Evolutionary conservation across 257 asterid species (phyloP).

Genomic region (Fraxinus pennsylvanica): DNA sequence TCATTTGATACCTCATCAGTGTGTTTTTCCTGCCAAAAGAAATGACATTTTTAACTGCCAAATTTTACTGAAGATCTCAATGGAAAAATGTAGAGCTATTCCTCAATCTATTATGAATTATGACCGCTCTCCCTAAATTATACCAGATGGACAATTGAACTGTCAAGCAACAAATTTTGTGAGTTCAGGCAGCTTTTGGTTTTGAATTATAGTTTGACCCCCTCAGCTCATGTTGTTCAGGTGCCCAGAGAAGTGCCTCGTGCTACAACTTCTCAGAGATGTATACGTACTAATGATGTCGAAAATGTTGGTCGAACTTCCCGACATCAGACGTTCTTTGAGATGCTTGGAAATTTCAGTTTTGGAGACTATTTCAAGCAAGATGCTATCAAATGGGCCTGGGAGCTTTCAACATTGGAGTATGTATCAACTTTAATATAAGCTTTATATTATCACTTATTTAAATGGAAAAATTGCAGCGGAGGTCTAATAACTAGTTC

Average conservation of each 20-base stretch:
- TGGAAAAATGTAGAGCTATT: neutral
- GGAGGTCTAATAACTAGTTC: neutral
- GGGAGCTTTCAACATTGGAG: conserved; percentile 91
- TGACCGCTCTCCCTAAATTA: neutral
- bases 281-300: conserved; percentile 86
- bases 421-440: conserved; percentile 41
- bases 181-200: neutral
- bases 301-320: conserved; percentile 95
- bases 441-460: conserved; percentile 14
- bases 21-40: neutral
- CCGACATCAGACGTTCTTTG: conserved; percentile 97
- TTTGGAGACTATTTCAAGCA: conserved; percentile 95
- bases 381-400: conserved; percentile 95
- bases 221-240: conserved; percentile 41
- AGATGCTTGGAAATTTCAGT: conserved; percentile 98
- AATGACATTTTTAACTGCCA: neutral
- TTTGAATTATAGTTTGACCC: conserved; percentile 24
- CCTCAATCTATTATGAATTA: neutral
- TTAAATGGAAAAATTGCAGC: neutral
- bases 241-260: conserved; percentile 87
- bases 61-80: neutral
- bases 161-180: neutral
- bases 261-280: conserved; percentile 91
- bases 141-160: neutral
- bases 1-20: neutral